A percentile compares a stretch with the other conserved stretches of the same genome.
Conservation (phyloP, 768 basidiomycete species). For the Lactarius tabidus region DNA sequence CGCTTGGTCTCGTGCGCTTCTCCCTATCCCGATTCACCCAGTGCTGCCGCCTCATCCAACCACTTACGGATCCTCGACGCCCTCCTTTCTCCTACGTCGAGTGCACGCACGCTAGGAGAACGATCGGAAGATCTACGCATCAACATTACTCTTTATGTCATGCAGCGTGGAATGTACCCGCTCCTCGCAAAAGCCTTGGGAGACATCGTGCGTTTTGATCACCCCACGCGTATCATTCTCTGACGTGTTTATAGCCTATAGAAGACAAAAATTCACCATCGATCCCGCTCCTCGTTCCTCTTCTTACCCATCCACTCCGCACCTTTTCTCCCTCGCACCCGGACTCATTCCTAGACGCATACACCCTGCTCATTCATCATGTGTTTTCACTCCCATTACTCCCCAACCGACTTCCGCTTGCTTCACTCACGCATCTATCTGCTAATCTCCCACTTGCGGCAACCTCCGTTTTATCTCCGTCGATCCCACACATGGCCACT, state of each 20-base stretch:
- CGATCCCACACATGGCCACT: constrained; percentile 23
- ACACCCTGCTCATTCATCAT: constrained; percentile 12
- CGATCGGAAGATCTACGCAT: constrained; percentile 13
- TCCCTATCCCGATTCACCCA: neutral
- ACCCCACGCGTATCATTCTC: neutral
- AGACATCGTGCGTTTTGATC: constrained; percentile 45
- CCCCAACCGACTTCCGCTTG: constrained; percentile 66
- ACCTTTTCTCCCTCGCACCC: constrained; percentile 3
- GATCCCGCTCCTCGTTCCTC: constrained; percentile 48
- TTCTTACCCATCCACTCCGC: constrained; percentile 65
- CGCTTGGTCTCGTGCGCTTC: neutral
- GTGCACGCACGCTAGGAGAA: constrained; percentile 3
- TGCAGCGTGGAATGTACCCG: constrained; percentile 9
- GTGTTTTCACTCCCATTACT: constrained; percentile 54
- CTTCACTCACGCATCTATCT: constrained; percentile 60
- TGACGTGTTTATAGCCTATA: constrained; percentile 40
- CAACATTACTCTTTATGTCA: constrained; percentile 7
- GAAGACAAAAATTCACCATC: constrained; percentile 53
- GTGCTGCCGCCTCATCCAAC: constrained; percentile 10
- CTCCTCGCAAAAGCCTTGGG: constrained; percentile 39
- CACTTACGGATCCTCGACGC: constrained; percentile 2
- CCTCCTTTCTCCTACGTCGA: constrained; percentile 15
- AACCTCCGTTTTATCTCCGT: constrained; percentile 34
- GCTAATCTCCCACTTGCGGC: constrained; percentile 55
- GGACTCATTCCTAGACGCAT: constrained; percentile 18